A percentile compares a stretch with the other conserved stretches of the same genome.
Conservation (phyloP, 768 basidiomycete genomes). For the Leccinum olivaceopallidum region DNA sequence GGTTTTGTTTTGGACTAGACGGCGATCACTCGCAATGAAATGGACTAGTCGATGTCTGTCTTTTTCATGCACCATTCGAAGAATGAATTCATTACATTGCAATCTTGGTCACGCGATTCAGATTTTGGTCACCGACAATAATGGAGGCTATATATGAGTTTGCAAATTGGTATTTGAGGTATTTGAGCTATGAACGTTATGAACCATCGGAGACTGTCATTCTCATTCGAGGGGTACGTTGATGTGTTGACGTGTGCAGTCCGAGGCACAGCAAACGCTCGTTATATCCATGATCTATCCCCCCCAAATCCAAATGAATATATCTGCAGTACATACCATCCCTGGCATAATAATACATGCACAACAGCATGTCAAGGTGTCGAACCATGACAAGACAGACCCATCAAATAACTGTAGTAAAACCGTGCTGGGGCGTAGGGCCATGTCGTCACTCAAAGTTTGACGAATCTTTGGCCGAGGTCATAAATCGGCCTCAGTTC, state of each 20-base stretch:
- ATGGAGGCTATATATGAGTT: not conserved
- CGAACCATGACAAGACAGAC: slow-evolving; percentile 5
- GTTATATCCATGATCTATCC: not conserved
- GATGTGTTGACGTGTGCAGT: not conserved
- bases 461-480: not conserved
- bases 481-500: not conserved
- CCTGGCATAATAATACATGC: slow-evolving; percentile 7
- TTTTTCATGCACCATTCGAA: not conserved
- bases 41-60: not conserved
- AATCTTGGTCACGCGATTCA: slow-evolving; percentile 9
- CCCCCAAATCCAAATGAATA: not conserved
- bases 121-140: slow-evolving; percentile 9
- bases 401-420: slow-evolving; percentile 1
- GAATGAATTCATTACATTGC: not conserved
- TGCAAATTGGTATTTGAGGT: not conserved
- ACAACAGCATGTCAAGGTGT: not conserved
- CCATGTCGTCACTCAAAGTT: not conserved
- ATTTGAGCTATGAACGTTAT: not conserved
- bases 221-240: not conserved
- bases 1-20: not conserved
- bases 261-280: not conserved
- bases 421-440: not conserved
- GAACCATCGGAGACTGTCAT: not conserved
- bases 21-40: slow-evolving; percentile 1
- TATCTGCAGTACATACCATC: not conserved